Conservation (phyloP, 495 filamentous ascomycete genomes). For the Neurospora tetraspora region DNA sequence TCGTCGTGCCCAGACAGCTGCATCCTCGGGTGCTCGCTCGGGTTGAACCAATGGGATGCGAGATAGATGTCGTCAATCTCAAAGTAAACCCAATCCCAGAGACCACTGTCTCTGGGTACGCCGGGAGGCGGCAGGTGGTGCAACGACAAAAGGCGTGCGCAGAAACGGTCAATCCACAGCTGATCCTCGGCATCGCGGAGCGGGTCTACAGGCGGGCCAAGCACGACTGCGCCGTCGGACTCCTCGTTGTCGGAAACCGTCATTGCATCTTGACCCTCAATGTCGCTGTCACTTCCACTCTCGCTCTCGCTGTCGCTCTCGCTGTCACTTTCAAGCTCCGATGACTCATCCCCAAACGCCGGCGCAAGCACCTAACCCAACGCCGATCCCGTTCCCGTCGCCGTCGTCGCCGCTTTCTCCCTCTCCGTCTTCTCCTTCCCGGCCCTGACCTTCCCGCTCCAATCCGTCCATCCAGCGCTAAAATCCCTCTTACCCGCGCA, state of each 20-base stretch:
- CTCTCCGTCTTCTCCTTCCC: background rate
- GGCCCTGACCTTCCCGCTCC: slow-evolving; percentile 3
- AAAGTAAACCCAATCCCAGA: background rate
- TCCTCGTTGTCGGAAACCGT: too few relatives aligned
- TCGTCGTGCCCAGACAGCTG: background rate
- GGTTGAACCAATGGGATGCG: background rate
- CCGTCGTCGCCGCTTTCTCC: background rate
- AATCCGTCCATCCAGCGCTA: background rate
- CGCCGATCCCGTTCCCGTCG: background rate
- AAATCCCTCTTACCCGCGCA: slow-evolving; percentile 9
- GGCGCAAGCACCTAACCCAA: background rate
- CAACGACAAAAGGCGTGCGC: background rate
- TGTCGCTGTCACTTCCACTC: background rate
- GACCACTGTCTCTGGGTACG: background rate
- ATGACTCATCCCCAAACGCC: background rate
- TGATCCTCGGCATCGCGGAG: background rate
- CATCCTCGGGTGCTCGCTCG: background rate
- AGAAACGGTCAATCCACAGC: background rate
- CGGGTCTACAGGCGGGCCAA: too few relatives aligned
- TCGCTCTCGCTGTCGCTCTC: background rate
- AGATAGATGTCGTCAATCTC: background rate
- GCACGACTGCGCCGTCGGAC: too few relatives aligned
- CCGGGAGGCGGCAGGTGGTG: background rate
- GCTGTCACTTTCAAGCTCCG: background rate
- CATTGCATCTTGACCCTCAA: too few relatives aligned